Evolutionary conservation across 345 rosid species (phyloP).

Genomic region (Dovyalis caffra): DNA sequence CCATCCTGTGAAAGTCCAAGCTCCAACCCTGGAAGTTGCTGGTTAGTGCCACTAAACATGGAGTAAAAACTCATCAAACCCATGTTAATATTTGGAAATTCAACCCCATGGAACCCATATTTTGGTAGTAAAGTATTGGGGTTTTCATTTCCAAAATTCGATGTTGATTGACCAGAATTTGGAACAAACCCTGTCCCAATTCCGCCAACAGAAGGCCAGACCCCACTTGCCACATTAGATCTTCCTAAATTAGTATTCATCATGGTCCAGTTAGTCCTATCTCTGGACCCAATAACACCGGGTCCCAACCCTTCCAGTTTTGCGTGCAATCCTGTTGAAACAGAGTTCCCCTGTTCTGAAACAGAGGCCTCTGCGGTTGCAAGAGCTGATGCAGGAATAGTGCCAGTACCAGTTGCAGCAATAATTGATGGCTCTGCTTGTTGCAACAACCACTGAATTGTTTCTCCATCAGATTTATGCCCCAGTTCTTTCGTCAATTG

Average conservation of each 20-base stretch:
- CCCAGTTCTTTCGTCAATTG: constrained; percentile 94
- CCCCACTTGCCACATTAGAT: constrained; percentile 24
- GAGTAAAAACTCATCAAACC: constrained; percentile 34
- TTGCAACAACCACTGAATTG: constrained; percentile 90
- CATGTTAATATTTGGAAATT: constrained; percentile 30
- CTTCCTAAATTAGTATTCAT: constrained; percentile 52
- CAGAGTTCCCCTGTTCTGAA: constrained; percentile 30
- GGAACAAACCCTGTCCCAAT: constrained; percentile 44
- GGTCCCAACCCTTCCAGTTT: constrained; percentile 51
- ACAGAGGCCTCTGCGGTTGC: constrained; percentile 62
- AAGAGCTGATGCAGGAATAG: constrained; percentile 89
- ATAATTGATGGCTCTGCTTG: constrained; percentile 93
- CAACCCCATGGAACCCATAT: constrained; percentile 24
- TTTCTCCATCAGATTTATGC: constrained; percentile 96
- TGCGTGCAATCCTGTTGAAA: constrained; percentile 64
- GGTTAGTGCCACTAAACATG: constrained; percentile 23
- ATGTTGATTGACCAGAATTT: constrained; percentile 16
- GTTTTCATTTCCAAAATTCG: constrained; percentile 14
- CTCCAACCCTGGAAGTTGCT: constrained; percentile 31
- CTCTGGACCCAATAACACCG: constrained; percentile 41
- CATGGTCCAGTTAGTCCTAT: constrained; percentile 56
- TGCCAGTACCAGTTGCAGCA: constrained; percentile 88
- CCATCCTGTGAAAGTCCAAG: constrained; percentile 35
- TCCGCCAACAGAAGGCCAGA: constrained; percentile 46
- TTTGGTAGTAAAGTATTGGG: constrained; percentile 11